Evolutionary conservation across 176 grass and related monocot genomes (phyloP), one percentile per base, ranked within the genome.

Genomic region (Musa beccarii): DNA sequence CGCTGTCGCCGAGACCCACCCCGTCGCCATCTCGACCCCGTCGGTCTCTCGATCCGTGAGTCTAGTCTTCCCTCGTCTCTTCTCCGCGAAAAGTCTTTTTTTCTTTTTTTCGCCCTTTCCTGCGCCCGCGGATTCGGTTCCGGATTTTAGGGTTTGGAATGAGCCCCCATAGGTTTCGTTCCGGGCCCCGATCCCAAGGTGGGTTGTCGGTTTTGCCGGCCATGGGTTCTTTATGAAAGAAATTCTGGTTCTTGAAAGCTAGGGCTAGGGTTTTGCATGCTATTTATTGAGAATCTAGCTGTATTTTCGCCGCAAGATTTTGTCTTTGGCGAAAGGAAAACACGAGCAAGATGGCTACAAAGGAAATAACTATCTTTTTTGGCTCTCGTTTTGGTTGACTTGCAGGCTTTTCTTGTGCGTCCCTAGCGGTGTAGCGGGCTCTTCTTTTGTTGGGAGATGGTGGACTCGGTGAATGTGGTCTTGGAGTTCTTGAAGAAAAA

Each of bases 401-500:
- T 79, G 66, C 77, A 79, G 77, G 77, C 21, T 8, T 29, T 10
- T 70, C 49, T 51, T 10, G 53, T 19, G 61, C 55, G 53, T 43
- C 34, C 34, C 34, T 43, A 43, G 34, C 34, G 34, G 34, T 6
- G 34, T 43, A 43, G 34, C 34, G 4, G 34, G 34, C 11, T 12
- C 12, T 79, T 15, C 2, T 70, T 16, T n/a, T 51, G 59, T 59
- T 54, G 53, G 50, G 26, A 79, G 66, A 79, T 79, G 77, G 77
- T 57, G 66, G 77, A 79, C 54, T 79, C 77, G 29, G 77, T 79
- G 65, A 66, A 79, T 71, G 77, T 79, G 77, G 77, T 79, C 9
- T 61, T 79, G 53, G 77, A 79, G 67, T 79, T 79, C 67, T 70
- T 79, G 26, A 79, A 54, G 53, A 79, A 79, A 53, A 79, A 79